Percentiles rank a stretch among this genome's conserved stretches.
These are phyloP conservation scores for Naganishia vaughanmartiniae DNA, from an alignment of 768 basidiomycete genomes.

Conservation along the genomic window DNA sequence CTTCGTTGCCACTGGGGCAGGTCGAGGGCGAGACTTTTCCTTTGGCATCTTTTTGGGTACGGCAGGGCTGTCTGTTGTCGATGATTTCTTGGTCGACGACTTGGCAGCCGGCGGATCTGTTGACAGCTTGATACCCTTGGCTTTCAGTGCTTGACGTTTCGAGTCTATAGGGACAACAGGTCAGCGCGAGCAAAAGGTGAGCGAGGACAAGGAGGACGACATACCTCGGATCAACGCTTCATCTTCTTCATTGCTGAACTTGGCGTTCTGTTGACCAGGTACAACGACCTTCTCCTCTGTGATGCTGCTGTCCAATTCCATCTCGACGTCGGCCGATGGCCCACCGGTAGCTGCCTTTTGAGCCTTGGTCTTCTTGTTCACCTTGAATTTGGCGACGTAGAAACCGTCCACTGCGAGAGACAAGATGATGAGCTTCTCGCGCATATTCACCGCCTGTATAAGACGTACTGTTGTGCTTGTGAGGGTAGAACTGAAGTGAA, in stretches of 20 bases:
- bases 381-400: slow-evolving; percentile 96
- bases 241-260: slow-evolving; percentile 76
- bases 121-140: slow-evolving; percentile 54
- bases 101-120: slow-evolving; percentile 22
- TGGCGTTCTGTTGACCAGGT: slow-evolving; percentile 35
- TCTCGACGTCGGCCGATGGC: slow-evolving; percentile 41
- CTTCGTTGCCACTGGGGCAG: not conserved
- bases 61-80: slow-evolving; percentile 2
- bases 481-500: slow-evolving; percentile 59
- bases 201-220: slow-evolving; percentile 43
- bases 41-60: slow-evolving; percentile 23
- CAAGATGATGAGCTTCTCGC: not conserved
- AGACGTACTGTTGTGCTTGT: slow-evolving; percentile 78
- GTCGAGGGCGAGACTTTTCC: slow-evolving; percentile 24
- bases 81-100: slow-evolving; percentile 2
- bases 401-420: slow-evolving; percentile 78
- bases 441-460: not conserved
- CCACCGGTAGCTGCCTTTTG: slow-evolving; percentile 37
- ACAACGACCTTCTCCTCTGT: slow-evolving; percentile 53
- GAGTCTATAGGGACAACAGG: slow-evolving; percentile 59
- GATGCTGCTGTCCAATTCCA: slow-evolving; percentile 45
- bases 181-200: slow-evolving; percentile 63
- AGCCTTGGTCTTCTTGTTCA: slow-evolving; percentile 70
- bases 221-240: slow-evolving; percentile 72
- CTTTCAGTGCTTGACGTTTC: slow-evolving; percentile 54